Percentiles rank a stretch among this genome's conserved stretches.
These are phyloP conservation scores for Pythium folliculosum DNA, from an alignment of 352 stramenopile species.

Conservation along the genomic window DNA sequence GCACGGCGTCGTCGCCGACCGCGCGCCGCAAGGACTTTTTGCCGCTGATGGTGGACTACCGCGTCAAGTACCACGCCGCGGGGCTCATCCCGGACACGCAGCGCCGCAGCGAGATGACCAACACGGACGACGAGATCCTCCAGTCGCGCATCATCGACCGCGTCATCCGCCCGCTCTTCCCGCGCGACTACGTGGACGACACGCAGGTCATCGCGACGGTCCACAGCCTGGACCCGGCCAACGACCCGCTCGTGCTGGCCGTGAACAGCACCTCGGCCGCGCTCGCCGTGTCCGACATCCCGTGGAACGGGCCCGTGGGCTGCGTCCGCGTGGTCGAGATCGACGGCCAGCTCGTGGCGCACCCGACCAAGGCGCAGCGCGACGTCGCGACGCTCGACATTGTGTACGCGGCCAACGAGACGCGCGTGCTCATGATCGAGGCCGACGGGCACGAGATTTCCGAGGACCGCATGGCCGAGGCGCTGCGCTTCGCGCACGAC, in stretches of 20 bases:
- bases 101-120: slow-evolving; percentile 86
- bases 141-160: slow-evolving; percentile 96
- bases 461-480: slow-evolving; percentile 73
- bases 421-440: slow-evolving; percentile 89
- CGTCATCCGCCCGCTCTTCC: slow-evolving; percentile 94
- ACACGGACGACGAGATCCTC: slow-evolving; percentile 95
- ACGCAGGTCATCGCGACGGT: slow-evolving; percentile 94
- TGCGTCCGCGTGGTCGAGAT: slow-evolving; percentile 88
- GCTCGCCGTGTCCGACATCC: slow-evolving; percentile 85
- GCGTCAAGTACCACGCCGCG: slow-evolving; percentile 87
- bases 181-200: slow-evolving; percentile 93
- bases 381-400: slow-evolving; percentile 77
- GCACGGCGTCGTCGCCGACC: slow-evolving; percentile 31
- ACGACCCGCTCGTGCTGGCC: slow-evolving; percentile 87
- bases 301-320: slow-evolving; percentile 88
- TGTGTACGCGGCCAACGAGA: slow-evolving; percentile 80
- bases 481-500: slow-evolving; percentile 75
- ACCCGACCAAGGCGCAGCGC: slow-evolving; percentile 81
- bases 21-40: slow-evolving; percentile 78
- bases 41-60: slow-evolving; percentile 94
- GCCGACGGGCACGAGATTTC: slow-evolving; percentile 74
- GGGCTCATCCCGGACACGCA: slow-evolving; percentile 88
- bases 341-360: slow-evolving; percentile 90
- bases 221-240: slow-evolving; percentile 82
- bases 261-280: slow-evolving; percentile 89